Base-by-base conservation (phyloP, 2,329 filamentous ascomycete genomes). In the Penicillium janthinellum region DNA sequence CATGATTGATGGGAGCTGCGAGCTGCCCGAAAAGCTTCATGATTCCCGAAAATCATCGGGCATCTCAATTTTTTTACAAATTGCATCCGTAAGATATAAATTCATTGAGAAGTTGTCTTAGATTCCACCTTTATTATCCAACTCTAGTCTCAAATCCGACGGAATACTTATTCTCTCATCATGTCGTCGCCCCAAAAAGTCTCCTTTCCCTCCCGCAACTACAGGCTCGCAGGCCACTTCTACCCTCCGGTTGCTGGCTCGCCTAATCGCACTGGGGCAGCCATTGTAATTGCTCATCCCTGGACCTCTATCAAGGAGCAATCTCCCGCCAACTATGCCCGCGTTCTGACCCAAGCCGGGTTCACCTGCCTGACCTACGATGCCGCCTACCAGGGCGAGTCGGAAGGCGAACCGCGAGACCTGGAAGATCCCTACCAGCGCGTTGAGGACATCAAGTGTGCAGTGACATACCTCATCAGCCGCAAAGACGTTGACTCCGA, bases 381-480 rank as follows among this genome's bases (percentile, higher is more conserved):
- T 55, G 71, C 77, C 5, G 71, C 71, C 2, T 76, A 77, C 53
- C 76, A 79, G 56, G 77, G 78, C 25, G 73, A 73, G 55, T 71
- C 64, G 31, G 69, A 58, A 7, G 78, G 78, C 8, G 55, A 70
- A 39, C 78, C 78, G 3, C 74, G 71, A 8, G 57, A 59, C 15
- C 70, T 79, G 0, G 78, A 79, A 64, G 71, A 78, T 56, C 75
- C 78, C 10, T 39, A 57, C 2, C 71, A 76, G 50, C 70, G 76
- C 4, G 76, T 72, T 15, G 72, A 76, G 41, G 78, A 79, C 52
- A 64, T 73, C 53, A 71, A 69, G 37, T 57, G 61, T 44, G 78
- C 72, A 10, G 75, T 78, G 7, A 72, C 69, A 31, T 79, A 73
- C 59, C 68, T 70, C 0, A 4, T 51, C 20, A 60, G 47, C 20